These are phyloP conservation scores for Chaetothyriales sp. DNA, from an alignment of 2,329 filamentous ascomycete species.

Conservation along the genomic window DNA sequence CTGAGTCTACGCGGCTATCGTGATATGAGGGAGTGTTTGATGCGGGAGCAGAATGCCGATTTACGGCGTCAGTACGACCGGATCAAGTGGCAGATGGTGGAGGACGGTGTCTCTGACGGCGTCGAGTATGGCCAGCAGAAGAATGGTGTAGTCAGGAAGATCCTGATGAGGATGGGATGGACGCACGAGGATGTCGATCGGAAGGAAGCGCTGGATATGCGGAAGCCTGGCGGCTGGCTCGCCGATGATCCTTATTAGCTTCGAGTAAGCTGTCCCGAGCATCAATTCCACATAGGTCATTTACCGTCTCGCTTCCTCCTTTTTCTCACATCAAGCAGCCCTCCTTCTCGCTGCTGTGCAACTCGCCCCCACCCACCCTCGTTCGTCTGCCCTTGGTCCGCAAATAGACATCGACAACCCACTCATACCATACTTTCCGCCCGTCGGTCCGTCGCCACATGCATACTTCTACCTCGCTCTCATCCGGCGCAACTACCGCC, in stretches of 20 bases:
- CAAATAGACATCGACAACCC: conserved; percentile 73
- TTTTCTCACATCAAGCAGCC: conserved; percentile 33
- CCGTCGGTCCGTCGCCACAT: conserved; percentile 97
- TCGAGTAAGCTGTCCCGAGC: no score
- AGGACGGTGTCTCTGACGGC: conserved; percentile 9
- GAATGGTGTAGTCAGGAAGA: conserved; percentile 9
- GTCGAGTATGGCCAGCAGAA: conserved; percentile 11
- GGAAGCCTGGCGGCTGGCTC: conserved; percentile 15
- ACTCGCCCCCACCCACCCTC: conserved; percentile 29
- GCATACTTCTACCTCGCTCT: conserved; percentile 71
- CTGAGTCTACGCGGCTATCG: conserved; percentile 12
- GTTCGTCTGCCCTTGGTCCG: conserved; percentile 13
- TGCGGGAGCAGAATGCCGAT: conserved; percentile 3
- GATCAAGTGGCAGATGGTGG: conserved; percentile 14
- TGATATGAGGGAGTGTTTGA: conserved; percentile 1
- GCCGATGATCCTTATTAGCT: background rate
- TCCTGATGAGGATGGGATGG: conserved; percentile 9
- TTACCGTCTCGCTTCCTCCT: background rate
- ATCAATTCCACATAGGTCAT: background rate
- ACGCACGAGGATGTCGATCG: conserved; percentile 5
- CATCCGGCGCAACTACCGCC: conserved; percentile 45
- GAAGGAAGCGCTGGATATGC: conserved; percentile 26
- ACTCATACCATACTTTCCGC: conserved; percentile 96
- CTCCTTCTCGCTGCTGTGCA: conserved; percentile 35
- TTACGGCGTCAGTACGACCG: conserved; percentile 13